phyloP scores from a whole-genome alignment of 257 asterid genomes.

The Parsonsia alboflavescens region DNA sequence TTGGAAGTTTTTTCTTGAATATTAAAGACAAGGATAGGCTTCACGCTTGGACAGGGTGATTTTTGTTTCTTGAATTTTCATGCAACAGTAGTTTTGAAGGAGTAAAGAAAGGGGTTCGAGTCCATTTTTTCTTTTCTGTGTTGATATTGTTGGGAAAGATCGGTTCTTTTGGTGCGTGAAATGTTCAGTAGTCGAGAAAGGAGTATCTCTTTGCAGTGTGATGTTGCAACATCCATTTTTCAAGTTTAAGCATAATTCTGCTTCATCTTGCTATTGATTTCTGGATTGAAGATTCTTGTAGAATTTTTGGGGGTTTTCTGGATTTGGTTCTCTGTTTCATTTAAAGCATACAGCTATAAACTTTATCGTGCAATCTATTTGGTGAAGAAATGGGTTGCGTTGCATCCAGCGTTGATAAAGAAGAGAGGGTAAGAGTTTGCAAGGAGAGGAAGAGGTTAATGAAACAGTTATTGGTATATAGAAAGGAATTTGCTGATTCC shows the following conservation, averaged over 20 bases:
- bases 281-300: not conserved
- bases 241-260: not conserved
- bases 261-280: not conserved
- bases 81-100: not conserved
- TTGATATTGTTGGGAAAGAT: not conserved
- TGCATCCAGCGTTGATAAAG: slow-evolving; percentile 62
- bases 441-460: slow-evolving; percentile 68
- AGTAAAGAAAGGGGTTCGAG: not conserved
- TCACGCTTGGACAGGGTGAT: slow-evolving; percentile 3
- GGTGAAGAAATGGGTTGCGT: slow-evolving; percentile 63
- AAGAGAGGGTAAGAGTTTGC: slow-evolving; percentile 65
- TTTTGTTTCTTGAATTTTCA: slow-evolving; percentile 11
- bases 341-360: not conserved
- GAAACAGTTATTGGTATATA: slow-evolving; percentile 48
- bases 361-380: not conserved
- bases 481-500: slow-evolving; percentile 70
- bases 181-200: not conserved
- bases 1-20: slow-evolving; percentile 16
- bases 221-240: not conserved
- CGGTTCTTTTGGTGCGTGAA: not conserved
- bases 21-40: slow-evolving; percentile 15
- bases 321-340: slow-evolving; percentile 4
- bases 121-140: not conserved
- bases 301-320: not conserved
- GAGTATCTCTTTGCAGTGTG: not conserved